Evolutionary conservation across 441 rosid genomes (phyloP).

Genomic region (Pelargonium australe): DNA sequence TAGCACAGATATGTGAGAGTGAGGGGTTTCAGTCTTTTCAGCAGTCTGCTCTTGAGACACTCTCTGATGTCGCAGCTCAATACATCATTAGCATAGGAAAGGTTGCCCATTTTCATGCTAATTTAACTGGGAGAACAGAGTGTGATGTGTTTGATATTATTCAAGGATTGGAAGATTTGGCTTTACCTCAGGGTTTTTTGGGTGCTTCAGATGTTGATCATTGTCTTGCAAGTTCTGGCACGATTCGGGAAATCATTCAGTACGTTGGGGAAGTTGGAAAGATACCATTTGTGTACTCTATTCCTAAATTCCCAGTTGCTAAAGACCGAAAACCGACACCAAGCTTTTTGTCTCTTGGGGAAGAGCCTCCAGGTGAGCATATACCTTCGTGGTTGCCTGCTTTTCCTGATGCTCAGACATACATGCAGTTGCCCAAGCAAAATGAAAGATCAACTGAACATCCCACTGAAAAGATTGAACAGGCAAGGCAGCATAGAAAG

Average conservation of each 20-base stretch:
- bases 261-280: constrained; percentile 49
- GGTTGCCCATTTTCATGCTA: constrained; percentile 47
- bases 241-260: constrained; percentile 52
- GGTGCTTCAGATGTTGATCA: constrained; percentile 60
- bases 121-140: constrained; percentile 60
- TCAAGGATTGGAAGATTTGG: constrained; percentile 70
- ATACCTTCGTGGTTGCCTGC: constrained; percentile 84
- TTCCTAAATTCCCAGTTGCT: constrained; percentile 57
- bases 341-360: constrained; percentile 50
- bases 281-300: constrained; percentile 53
- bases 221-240: constrained; percentile 59
- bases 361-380: constrained; percentile 60
- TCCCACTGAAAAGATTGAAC: constrained; percentile 28
- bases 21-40: constrained; percentile 73
- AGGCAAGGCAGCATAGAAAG: constrained; percentile 26
- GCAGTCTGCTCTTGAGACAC: constrained; percentile 62
- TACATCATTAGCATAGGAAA: constrained; percentile 53
- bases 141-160: constrained; percentile 60
- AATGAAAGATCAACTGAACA: constrained; percentile 30
- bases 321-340: constrained; percentile 43
- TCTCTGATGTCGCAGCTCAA: constrained; percentile 50
- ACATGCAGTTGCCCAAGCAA: constrained; percentile 24
- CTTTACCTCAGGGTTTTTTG: constrained; percentile 46
- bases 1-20: constrained; percentile 64
- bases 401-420: constrained; percentile 54